Evolutionary conservation across 192 early-diverging fungal genomes (phyloP), one percentile per base, ranked within the genome.

Genomic region (Backusella circina): DNA sequence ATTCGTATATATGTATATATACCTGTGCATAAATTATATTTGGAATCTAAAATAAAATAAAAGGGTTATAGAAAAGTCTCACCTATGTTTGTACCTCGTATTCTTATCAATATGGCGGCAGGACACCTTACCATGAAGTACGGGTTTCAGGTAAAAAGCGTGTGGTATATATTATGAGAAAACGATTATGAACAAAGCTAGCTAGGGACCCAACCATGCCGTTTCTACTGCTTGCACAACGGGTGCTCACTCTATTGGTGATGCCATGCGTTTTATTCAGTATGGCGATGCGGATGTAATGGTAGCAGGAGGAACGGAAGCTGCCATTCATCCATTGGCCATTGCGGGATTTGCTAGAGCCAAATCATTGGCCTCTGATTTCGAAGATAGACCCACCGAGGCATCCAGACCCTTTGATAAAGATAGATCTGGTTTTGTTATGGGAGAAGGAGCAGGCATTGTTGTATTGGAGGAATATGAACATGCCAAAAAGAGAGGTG

Each of bases 201-300:
- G 74, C 73, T 84, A 92, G 82, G 97, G 97, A 0, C 97, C 97
- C 6, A 97, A 97, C 78, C 96, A 97, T 78, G 88, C 95, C 26
- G 94, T 90, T 0, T 93, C 95, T 2, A 99, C 97, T 0, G 97
- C 97, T 1, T 99, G 97, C 75, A 94, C 97, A 1, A 97, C 97
- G 5, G 97, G 97, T 5, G 95, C 96, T 2, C 96, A 99, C 78
- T 87, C 97, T 0, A 90, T 99, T 33, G 97, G 96, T 28, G 97
- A 99, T 73, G 97, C 97, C 0, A 90, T 91, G 86, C 87, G 97
- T 33, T 97, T 96, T 77, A 99, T 99, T 76, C 87, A 90, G 54
- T 94, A 86, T 73, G 95, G 93, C 33, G 97, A 99, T 70, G 95
- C 95, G 6, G 95, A 97, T 81, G 95, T 99, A 5, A 97, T 99